Evolutionary conservation across 2,329 filamentous ascomycete species (phyloP), one percentile per base, ranked within the genome.

Genomic region (Microascus cirrosus): DNA sequence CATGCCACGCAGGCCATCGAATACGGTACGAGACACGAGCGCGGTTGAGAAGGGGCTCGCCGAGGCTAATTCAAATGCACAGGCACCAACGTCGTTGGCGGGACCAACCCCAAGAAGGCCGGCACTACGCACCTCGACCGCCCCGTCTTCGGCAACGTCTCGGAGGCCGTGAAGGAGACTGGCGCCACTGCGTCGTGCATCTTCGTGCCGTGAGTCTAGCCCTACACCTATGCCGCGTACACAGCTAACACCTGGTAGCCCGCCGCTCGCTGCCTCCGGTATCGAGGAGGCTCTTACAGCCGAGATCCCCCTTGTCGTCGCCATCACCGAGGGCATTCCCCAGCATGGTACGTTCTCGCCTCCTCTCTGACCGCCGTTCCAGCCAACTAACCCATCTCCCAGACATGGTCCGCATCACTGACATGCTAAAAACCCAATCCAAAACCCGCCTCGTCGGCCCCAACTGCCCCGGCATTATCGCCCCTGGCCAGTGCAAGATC

Each of bases 341-440:
- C 93, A 96, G 77, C 91, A 96, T 75, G 92, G 90, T 93, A 82
- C 67, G 83, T 52, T 18, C 15, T 35, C 51, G 35, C 57, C 55
- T 53, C 56, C 58, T 58, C 53, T 28, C 55, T 54, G 51, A 35
- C 28, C 32, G 34, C 34, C n/a, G 36, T 35, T 58, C 24, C 7
- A 18, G 18, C 54, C 39, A 59, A 42, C 61, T 58, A 53, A 57
- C 39, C 39, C 56, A 56, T 48, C 56, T 51, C 60, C 56, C 61
- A 94, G 90, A 99, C 79, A 99, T 99, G 94, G 91, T 97, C 68
- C 91, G 93, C 78, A 96, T 97, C 75, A 96, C 94, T 73, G 85
- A 91, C 74, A 96, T 97, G 74, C 84, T 99, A 72, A 97, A 96
- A 84, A 90, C 92, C 58, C 94, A 99, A 79, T 86, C 79, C 81